Conservation (phyloP, 176 grass and related monocot species). For the Bonia amplexicaulis region DNA sequence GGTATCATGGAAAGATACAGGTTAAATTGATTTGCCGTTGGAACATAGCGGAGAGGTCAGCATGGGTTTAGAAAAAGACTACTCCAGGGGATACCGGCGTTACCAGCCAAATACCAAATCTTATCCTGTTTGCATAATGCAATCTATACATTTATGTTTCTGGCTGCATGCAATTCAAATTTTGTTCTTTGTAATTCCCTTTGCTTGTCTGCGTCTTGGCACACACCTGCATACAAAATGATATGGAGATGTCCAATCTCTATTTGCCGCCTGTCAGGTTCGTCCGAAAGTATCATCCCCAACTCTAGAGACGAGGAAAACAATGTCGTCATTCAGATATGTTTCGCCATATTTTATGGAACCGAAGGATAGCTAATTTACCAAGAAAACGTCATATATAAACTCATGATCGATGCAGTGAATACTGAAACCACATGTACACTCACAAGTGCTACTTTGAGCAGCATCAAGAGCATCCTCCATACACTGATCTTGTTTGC, state of each 20-base stretch:
- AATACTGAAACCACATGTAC: no score
- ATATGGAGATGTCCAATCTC: background rate
- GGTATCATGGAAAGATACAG: background rate
- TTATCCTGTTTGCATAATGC: background rate
- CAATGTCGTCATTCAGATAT: background rate
- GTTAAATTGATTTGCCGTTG: background rate
- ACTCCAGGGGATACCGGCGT: background rate
- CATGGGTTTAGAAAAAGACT: slow-evolving; percentile 8
- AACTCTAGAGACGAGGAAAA: background rate
- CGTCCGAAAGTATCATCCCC: background rate
- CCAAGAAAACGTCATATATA: background rate
- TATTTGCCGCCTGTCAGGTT: background rate
- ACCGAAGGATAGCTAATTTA: background rate
- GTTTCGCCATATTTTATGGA: background rate
- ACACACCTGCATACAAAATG: background rate
- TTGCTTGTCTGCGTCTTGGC: background rate
- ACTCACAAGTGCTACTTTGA: no score
- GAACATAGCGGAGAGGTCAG: slow-evolving; percentile 6
- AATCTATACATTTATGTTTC: background rate
- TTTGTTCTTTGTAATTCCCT: background rate
- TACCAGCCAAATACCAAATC: slow-evolving; percentile 3
- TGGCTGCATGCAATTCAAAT: background rate
- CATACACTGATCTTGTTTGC: no score
- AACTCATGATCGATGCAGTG: no score
- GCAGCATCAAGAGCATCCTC: no score